Conservation (phyloP, 805 yeast genomes). For the Sugiyamaella smithiae region DNA sequence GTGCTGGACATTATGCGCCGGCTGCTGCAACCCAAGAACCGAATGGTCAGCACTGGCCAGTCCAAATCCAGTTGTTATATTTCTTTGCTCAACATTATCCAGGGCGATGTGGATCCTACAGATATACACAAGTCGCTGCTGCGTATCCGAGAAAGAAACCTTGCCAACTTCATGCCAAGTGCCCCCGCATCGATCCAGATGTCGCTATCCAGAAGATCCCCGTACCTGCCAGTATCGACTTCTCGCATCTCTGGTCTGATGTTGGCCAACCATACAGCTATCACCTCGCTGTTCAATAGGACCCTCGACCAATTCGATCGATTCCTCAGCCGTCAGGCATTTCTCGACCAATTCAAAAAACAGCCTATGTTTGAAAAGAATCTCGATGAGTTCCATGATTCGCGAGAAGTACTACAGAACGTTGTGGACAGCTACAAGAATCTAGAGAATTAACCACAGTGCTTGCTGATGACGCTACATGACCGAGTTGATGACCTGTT, state of each 20-base stretch:
- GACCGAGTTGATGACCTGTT: too few species aligned
- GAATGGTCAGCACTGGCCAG: conserved; percentile 56
- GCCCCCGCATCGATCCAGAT: conserved; percentile 75
- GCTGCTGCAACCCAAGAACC: conserved; percentile 69
- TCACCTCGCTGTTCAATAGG: conserved; percentile 61
- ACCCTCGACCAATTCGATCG: conserved; percentile 76
- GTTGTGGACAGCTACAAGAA: conserved; percentile 75
- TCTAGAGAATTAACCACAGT: conserved; percentile 23
- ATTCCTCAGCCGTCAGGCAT: conserved; percentile 76
- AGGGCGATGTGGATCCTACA: conserved; percentile 62
- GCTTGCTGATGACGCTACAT: too few species aligned
- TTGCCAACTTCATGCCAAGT: conserved; percentile 79
- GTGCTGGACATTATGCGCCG: conserved; percentile 86
- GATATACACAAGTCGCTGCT: conserved; percentile 56
- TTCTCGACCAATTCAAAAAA: conserved; percentile 68
- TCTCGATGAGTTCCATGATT: conserved; percentile 71
- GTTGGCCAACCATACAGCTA: conserved; percentile 78
- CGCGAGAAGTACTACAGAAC: conserved; percentile 70
- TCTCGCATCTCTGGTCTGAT: conserved; percentile 71
- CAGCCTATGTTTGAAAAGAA: conserved; percentile 41
- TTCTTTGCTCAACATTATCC: conserved; percentile 66
- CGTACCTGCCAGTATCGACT: conserved; percentile 45
- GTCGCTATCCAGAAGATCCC: conserved; percentile 71
- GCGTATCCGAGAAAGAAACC: conserved; percentile 40
- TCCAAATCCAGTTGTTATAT: conserved; percentile 53